Conservation (phyloP, 2,329 filamentous ascomycete species). For the Cladosporium sp. region DNA sequence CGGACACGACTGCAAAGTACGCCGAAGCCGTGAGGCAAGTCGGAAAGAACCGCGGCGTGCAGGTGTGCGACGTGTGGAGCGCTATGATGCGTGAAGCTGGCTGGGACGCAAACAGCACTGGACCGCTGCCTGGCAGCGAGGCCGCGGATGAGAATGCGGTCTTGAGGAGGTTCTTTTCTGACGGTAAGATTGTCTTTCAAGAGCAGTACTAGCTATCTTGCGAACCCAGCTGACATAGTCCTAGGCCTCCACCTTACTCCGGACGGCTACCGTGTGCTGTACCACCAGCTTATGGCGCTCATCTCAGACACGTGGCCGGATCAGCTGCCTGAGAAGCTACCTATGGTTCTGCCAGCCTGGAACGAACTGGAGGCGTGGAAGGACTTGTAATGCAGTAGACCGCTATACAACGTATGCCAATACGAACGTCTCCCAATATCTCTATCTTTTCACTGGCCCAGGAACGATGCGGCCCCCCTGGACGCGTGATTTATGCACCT, state of each 20-base stretch:
- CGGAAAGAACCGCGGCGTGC: conserved; percentile 57
- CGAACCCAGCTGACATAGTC: not conserved
- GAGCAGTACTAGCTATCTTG: not conserved
- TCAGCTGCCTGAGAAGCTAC: conserved; percentile 54
- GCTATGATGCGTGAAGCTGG: conserved; percentile 69
- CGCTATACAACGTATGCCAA: not conserved
- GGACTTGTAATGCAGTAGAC: conserved; percentile 1
- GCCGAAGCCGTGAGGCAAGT: conserved; percentile 67
- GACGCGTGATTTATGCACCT: not conserved
- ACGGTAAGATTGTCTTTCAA: conserved; percentile 40
- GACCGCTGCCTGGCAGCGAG: conserved; percentile 58
- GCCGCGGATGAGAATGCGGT: conserved; percentile 60
- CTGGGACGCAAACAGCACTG: conserved; percentile 49
- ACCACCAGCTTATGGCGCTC: conserved; percentile 54
- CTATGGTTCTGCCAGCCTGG: conserved; percentile 58
- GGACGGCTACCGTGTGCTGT: conserved; percentile 59
- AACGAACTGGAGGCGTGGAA: conserved; percentile 39
- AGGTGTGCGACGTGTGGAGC: conserved; percentile 77
- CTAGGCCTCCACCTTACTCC: conserved; percentile 59
- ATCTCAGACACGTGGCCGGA: conserved; percentile 58
- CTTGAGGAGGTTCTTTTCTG: conserved; percentile 55
- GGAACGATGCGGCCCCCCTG: not conserved
- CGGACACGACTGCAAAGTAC: conserved; percentile 62
- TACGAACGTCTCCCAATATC: not conserved
- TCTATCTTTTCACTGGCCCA: not conserved